Evolutionary conservation across 306 rosid genomes (phyloP).

Genomic region (Ochetophila trinervis): DNA sequence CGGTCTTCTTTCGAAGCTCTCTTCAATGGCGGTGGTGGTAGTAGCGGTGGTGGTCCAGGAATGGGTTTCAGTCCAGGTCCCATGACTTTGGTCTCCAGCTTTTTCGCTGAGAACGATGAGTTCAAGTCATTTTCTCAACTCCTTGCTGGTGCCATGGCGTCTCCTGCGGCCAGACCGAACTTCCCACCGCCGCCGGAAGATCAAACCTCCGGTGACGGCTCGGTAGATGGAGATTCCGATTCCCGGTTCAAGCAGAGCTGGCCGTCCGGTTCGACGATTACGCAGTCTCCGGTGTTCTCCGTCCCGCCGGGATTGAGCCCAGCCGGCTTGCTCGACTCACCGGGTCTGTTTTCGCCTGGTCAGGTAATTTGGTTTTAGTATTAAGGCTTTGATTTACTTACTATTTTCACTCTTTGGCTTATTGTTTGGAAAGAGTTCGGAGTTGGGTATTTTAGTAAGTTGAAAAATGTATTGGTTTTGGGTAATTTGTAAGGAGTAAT

Average conservation of each 20-base stretch:
- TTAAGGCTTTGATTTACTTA: background rate
- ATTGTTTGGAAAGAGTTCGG: background rate
- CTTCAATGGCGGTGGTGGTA: slow-evolving; percentile 35
- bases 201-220: slow-evolving; percentile 14
- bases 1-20: slow-evolving; percentile 53
- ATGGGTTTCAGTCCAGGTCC: slow-evolving; percentile 78
- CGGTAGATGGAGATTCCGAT: background rate
- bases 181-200: slow-evolving; percentile 21
- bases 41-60: slow-evolving; percentile 23
- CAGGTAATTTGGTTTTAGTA: slow-evolving; percentile 39
- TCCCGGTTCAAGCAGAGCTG: slow-evolving; percentile 31
- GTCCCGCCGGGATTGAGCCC: slow-evolving; percentile 25
- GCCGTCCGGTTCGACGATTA: slow-evolving; percentile 19
- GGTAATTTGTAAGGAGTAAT: too few species aligned
- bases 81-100: slow-evolving; percentile 67
- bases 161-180: slow-evolving; percentile 36
- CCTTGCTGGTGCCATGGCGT: slow-evolving; percentile 67
- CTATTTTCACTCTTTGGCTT: background rate
- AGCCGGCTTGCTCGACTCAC: slow-evolving; percentile 37
- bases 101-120: slow-evolving; percentile 55
- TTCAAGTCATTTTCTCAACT: slow-evolving; percentile 80
- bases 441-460: background rate
- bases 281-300: slow-evolving; percentile 29
- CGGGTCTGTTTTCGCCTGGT: slow-evolving; percentile 45
- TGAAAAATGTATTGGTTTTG: background rate